These are phyloP conservation scores for Ophiognomonia clavigignenti-juglandacearum DNA, from an alignment of 2,329 filamentous ascomycete genomes.

Conservation along the genomic window DNA sequence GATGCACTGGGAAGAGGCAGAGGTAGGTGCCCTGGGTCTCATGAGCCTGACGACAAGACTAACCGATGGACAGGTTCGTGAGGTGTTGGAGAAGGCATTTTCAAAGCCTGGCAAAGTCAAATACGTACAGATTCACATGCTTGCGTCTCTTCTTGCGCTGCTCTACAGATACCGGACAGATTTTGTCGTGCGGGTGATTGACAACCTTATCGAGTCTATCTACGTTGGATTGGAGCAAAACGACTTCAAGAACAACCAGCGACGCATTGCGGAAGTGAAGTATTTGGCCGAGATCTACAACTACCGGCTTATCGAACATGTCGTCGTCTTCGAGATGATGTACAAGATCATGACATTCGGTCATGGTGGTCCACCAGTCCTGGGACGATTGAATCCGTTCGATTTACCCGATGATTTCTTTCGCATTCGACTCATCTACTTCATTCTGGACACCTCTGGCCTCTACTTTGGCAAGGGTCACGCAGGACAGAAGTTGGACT, in stretches of 20 bases:
- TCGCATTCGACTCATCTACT: constrained; percentile 84
- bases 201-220: constrained; percentile 85
- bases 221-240: constrained; percentile 87
- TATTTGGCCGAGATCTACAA: constrained; percentile 97
- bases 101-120: constrained; percentile 96
- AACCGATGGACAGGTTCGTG: constrained; percentile 39
- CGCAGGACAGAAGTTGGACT: constrained; percentile 95
- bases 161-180: constrained; percentile 88
- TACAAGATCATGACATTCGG: constrained; percentile 95
- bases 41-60: constrained; percentile 12
- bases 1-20: constrained; percentile 93
- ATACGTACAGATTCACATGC: constrained; percentile 91
- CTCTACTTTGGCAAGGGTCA: constrained; percentile 93
- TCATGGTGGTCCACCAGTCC: constrained; percentile 77
- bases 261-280: constrained; percentile 90
- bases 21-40: constrained; percentile 44
- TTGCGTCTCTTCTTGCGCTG: constrained; percentile 83
- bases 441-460: constrained; percentile 88
- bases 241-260: constrained; percentile 96
- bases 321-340: constrained; percentile 89
- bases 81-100: constrained; percentile 75
- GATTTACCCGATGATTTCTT: constrained; percentile 95
- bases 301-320: constrained; percentile 93
- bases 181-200: constrained; percentile 87
- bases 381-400: constrained; percentile 69